Percentiles rank a stretch among this genome's conserved stretches.
These are phyloP conservation scores for Oryza glumipatula DNA, from an alignment of 176 grass and related monocot genomes.

Conservation along the genomic window DNA sequence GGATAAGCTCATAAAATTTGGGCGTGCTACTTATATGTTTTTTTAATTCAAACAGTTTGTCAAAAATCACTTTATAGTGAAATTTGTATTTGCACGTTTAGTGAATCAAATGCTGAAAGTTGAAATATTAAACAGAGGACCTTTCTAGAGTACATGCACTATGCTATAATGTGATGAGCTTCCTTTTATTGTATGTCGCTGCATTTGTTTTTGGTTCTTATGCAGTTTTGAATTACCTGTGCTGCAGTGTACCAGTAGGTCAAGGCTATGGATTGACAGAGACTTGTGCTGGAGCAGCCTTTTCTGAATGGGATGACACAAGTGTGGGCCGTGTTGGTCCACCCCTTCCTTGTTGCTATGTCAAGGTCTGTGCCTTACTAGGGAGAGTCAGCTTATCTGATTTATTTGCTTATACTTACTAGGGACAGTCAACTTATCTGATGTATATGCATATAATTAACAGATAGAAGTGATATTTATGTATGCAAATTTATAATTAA, in stretches of 20 bases:
- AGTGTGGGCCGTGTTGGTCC: constrained; percentile 79
- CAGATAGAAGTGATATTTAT: neutral
- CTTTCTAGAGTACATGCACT: neutral
- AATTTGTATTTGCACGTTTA: constrained; percentile 6
- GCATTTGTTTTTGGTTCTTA: constrained; percentile 34
- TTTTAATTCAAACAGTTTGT: neutral
- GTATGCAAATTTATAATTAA: no score
- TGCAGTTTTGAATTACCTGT: constrained; percentile 10
- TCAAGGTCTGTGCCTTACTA: constrained; percentile 59
- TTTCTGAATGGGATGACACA: constrained; percentile 72
- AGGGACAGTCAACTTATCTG: neutral
- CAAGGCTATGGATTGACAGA: constrained; percentile 97
- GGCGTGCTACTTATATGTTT: neutral
- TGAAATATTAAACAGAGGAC: neutral
- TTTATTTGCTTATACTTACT: neutral
- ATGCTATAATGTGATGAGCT: neutral
- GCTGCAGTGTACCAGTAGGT: constrained; percentile 73
- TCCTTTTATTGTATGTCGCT: neutral
- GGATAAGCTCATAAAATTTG: no score
- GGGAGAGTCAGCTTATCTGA: neutral
- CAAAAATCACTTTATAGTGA: neutral
- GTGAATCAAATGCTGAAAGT: neutral
- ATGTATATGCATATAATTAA: constrained; percentile 1
- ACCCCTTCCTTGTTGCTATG: constrained; percentile 84
- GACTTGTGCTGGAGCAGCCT: constrained; percentile 83